phyloP scores from a whole-genome alignment of 1,139 yeast genomes.

The Pneumocystis canis region DNA sequence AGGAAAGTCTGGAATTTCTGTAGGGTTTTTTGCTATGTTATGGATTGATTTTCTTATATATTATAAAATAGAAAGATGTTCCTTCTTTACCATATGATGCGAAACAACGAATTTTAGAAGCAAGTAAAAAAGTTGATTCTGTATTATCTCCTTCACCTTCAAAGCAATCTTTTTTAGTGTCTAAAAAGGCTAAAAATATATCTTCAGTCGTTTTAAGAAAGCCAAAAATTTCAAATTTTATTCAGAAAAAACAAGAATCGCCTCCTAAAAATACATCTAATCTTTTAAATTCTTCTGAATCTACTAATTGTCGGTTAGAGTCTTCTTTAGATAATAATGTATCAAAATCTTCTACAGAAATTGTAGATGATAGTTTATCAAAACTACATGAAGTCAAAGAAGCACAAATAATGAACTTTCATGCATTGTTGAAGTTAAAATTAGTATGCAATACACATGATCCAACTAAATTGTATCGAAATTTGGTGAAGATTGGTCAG shows the following conservation, averaged over 20 bases:
- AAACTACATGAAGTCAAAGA: neutral
- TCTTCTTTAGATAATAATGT: neutral
- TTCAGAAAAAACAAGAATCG: neutral
- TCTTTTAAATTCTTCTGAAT: constrained; percentile 2
- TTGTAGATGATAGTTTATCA: constrained; percentile 3
- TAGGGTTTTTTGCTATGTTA: constrained; percentile 12
- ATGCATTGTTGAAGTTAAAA: constrained; percentile 32
- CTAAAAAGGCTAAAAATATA: neutral
- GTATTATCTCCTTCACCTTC: neutral
- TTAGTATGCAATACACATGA: constrained; percentile 77
- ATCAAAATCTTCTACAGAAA: constrained; percentile 9
- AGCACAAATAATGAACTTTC: neutral
- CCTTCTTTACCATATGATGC: neutral
- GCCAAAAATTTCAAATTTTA: neutral
- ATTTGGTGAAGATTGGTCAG: constrained; percentile 77
- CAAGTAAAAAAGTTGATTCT: neutral
- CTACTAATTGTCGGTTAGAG: constrained; percentile 1
- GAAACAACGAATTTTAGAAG: neutral
- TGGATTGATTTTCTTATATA: neutral
- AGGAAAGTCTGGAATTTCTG: constrained; percentile 13
- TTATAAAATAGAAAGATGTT: neutral
- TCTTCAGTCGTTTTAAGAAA: neutral
- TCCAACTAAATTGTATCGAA: constrained; percentile 59
- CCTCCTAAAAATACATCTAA: neutral
- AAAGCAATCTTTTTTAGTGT: neutral